Percentiles rank a stretch among this genome's conserved stretches.
phyloP scores from a whole-genome alignment of 257 asterid species.

The Linaria vulgaris region DNA sequence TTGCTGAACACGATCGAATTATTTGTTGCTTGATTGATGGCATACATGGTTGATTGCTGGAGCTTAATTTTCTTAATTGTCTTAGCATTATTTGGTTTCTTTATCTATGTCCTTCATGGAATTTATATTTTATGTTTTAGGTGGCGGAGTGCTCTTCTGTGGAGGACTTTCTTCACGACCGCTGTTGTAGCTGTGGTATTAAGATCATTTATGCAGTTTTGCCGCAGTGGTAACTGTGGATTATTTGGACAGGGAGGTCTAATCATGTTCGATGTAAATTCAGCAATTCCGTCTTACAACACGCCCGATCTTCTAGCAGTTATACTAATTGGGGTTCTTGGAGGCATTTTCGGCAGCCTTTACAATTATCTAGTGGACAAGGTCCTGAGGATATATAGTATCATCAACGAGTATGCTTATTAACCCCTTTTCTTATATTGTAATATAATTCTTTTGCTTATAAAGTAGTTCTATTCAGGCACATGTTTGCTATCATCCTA shows the following conservation, averaged over 20 bases:
- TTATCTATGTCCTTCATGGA: no score
- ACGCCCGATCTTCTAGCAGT: constrained; percentile 75
- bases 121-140: constrained; percentile 38
- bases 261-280: constrained; percentile 78
- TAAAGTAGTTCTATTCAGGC: not conserved
- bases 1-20: not conserved
- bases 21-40: not conserved
- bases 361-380: constrained; percentile 86
- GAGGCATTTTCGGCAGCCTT: constrained; percentile 83
- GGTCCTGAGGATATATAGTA: constrained; percentile 73
- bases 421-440: constrained; percentile 10
- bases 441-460: not conserved
- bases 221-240: constrained; percentile 81
- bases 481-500: not conserved
- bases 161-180: constrained; percentile 97
- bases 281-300: constrained; percentile 60
- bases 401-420: constrained; percentile 79
- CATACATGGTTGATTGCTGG: not conserved
- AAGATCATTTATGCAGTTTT: constrained; percentile 59
- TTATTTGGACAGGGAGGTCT: constrained; percentile 95
- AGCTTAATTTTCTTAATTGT: not conserved
- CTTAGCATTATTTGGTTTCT: no score
- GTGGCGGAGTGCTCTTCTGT: constrained; percentile 99
- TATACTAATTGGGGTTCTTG: constrained; percentile 71
- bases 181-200: constrained; percentile 91